Evolutionary conservation across 768 basidiomycete genomes (phyloP).

Genomic region (Rhizopogon vesiculosus): DNA sequence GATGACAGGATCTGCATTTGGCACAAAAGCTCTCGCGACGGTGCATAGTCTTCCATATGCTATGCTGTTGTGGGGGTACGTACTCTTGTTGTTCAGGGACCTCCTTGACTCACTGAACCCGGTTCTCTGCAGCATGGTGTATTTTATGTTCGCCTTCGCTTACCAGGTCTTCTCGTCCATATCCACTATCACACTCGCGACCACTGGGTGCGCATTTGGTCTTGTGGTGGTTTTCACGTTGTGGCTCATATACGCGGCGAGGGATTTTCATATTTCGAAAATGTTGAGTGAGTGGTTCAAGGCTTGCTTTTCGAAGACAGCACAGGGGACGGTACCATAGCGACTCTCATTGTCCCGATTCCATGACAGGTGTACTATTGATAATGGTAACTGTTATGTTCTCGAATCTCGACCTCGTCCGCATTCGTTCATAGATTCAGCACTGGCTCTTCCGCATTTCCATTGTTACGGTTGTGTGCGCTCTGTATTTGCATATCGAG

Average conservation of each 20-base stretch:
- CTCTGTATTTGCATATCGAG: too few species aligned
- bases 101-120: neutral
- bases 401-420: too few species aligned
- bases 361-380: too few species aligned
- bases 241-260: slow-evolving; percentile 7
- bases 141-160: slow-evolving; percentile 21
- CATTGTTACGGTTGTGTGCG: too few species aligned
- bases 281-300: neutral
- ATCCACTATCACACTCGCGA: slow-evolving; percentile 7
- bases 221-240: slow-evolving; percentile 15
- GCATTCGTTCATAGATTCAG: too few species aligned
- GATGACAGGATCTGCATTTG: slow-evolving; percentile 3
- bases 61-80: slow-evolving; percentile 22
- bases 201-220: slow-evolving; percentile 11
- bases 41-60: slow-evolving; percentile 30
- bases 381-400: too few species aligned
- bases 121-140: slow-evolving; percentile 14
- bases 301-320: too few species aligned
- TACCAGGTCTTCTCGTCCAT: slow-evolving; percentile 19
- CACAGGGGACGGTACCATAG: too few species aligned
- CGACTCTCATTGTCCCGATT: too few species aligned
- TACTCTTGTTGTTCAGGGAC: neutral
- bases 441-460: too few species aligned
- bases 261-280: neutral
- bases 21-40: slow-evolving; percentile 22